Evolutionary conservation across 2,329 filamentous ascomycete species (phyloP).

Genomic region (Microsporum canis): DNA sequence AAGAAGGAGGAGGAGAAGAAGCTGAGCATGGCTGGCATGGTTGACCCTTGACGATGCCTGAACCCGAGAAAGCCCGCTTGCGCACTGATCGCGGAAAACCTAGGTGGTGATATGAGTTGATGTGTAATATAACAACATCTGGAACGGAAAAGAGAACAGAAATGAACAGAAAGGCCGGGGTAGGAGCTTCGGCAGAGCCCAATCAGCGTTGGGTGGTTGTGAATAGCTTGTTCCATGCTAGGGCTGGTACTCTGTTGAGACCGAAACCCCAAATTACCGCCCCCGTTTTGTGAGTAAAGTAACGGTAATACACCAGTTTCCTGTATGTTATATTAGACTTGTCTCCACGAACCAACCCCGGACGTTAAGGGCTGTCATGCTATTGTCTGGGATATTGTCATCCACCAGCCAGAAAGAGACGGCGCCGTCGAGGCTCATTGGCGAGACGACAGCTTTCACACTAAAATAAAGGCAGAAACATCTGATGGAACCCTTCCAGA

Average conservation of each 20-base stretch:
- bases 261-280: too few species aligned
- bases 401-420: not conserved
- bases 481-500: not conserved
- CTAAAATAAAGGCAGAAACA: not conserved
- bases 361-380: too few species aligned
- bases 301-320: too few species aligned
- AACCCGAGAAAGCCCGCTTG: not conserved
- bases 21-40: not conserved
- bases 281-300: too few species aligned
- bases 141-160: not conserved
- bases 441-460: not conserved
- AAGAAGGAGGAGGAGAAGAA: too few species aligned
- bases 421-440: not conserved
- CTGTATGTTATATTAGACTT: too few species aligned
- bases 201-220: too few species aligned
- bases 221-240: too few species aligned
- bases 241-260: too few species aligned
- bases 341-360: too few species aligned
- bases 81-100: not conserved
- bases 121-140: too few species aligned
- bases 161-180: not conserved
- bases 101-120: not conserved
- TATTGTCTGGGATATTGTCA: too few species aligned
- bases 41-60: not conserved
- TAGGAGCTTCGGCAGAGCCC: not conserved